Base-by-base conservation (phyloP, 345 rosid species). In the Eucalyptus grandis region DNA sequence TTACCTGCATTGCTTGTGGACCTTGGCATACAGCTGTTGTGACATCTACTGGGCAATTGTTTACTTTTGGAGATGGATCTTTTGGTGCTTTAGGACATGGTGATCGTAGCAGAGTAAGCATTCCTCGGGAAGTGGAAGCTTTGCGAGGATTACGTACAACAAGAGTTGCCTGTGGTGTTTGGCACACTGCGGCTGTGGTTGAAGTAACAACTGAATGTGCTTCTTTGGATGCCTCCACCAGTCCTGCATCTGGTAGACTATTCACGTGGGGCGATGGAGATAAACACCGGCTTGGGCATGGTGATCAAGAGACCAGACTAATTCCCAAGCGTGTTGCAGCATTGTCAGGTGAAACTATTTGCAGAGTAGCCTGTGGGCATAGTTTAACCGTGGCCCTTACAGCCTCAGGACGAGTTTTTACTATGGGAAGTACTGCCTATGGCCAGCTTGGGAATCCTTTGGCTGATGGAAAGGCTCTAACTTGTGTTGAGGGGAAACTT, bases 241-340 rank as follows among this genome's bases (percentile, higher is more conserved):
- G 89, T 91, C 91, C 93, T 72, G 90, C 93, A 12, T 89, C 50
- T 27, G 94, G 95, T 67, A 93, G 94, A 86, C 94, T 97, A 15
- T 97, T 92, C 91, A 96, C 99, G 49, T 96, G 99, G 99, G 99
- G 99, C 11, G 95, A 93, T 93, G 99, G 99, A 86, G 95, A 95
- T 83, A 94, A 92, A 83, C 95, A 94, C 86, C 95, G 86, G 88
- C 98, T 97, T 54, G 99, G 99, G 86, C 98, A 95, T 91, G 98
- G 97, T 86, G 95, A 95, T 90, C 89, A 91, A 92, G 93, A 93
- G 85, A 53, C 96, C 54, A 95, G 96, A 89, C 95, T 96, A 82
- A 40, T 91, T 88, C 99, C 98, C 1, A 93, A 95, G 88, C 86
- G 93, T 90, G 97, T 97, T 83, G 77, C 40, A 82, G 87, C 92